phyloP scores from a whole-genome alignment of 805 yeast genomes.

The Saitoella complicata region DNA sequence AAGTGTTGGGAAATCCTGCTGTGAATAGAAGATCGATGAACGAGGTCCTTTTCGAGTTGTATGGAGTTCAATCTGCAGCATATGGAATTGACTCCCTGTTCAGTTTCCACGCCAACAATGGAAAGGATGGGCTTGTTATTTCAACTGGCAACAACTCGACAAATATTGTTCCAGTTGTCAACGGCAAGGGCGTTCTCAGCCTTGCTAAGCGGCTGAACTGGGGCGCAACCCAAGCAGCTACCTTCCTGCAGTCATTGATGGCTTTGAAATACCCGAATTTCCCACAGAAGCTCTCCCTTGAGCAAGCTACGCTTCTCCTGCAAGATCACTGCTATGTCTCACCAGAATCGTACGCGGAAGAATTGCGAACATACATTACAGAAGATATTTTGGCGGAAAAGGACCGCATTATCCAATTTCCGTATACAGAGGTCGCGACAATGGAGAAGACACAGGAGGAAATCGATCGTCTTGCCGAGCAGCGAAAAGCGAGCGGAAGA shows the following conservation, averaged over 20 bases:
- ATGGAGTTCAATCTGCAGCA: slow-evolving; percentile 53
- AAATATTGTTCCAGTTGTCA: slow-evolving; percentile 61
- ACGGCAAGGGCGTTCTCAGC: slow-evolving; percentile 48
- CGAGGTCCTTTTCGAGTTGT: slow-evolving; percentile 74
- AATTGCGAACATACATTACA: slow-evolving; percentile 39
- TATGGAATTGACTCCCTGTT: slow-evolving; percentile 75
- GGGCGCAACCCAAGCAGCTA: slow-evolving; percentile 70
- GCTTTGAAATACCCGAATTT: slow-evolving; percentile 81
- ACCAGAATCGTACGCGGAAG: slow-evolving; percentile 40
- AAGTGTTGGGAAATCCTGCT: slow-evolving; percentile 24
- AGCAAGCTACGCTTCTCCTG: slow-evolving; percentile 51
- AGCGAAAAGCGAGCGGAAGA: slow-evolving; percentile 70
- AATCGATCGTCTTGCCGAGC: slow-evolving; percentile 54
- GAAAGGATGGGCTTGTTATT: slow-evolving; percentile 52
- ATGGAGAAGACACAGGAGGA: slow-evolving; percentile 76
- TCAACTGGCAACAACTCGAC: slow-evolving; percentile 74
- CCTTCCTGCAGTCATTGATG: slow-evolving; percentile 45
- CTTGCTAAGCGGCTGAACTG: slow-evolving; percentile 72
- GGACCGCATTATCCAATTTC: slow-evolving; percentile 73
- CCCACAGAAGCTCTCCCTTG: slow-evolving; percentile 51
- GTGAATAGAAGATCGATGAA: slow-evolving; percentile 28
- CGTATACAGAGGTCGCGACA: slow-evolving; percentile 48
- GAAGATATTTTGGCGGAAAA: slow-evolving; percentile 40
- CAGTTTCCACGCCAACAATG: slow-evolving; percentile 47
- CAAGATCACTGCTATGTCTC: slow-evolving; percentile 70